phyloP scores from a whole-genome alignment of 352 stramenopile species.

The Phytophthora sp. region DNA sequence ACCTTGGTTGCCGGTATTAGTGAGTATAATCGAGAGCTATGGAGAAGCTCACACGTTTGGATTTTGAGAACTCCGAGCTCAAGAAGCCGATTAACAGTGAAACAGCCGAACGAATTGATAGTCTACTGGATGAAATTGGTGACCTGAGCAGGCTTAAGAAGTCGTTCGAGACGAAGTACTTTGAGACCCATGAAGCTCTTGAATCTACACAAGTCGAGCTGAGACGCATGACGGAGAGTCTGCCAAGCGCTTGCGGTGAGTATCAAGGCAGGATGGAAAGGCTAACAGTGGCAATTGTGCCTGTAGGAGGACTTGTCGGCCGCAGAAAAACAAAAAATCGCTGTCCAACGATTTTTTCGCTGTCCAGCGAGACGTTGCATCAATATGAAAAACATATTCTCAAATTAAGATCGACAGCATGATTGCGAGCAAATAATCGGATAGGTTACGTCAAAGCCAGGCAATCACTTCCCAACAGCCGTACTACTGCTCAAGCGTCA shows the following conservation, averaged over 20 bases:
- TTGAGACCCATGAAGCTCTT: slow-evolving; percentile 46
- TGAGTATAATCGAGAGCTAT: slow-evolving; percentile 77
- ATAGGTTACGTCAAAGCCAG: too few species aligned
- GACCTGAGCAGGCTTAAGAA: slow-evolving; percentile 67
- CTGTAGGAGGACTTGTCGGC: slow-evolving; percentile 19
- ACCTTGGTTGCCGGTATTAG: slow-evolving; percentile 43
- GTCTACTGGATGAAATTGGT: slow-evolving; percentile 60
- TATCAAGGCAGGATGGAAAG: slow-evolving; percentile 14
- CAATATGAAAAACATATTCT: too few species aligned
- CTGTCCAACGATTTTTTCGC: too few species aligned
- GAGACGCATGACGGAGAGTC: slow-evolving; percentile 11
- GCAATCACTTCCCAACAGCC: too few species aligned
- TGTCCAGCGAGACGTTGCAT: too few species aligned
- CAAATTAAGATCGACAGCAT: too few species aligned
- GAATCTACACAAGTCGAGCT: slow-evolving; percentile 36
- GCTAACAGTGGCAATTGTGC: too few species aligned
- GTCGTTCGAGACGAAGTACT: slow-evolving; percentile 76
- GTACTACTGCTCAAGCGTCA: too few species aligned
- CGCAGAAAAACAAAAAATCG: slow-evolving; percentile 9
- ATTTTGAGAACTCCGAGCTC: slow-evolving; percentile 65
- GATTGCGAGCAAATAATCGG: too few species aligned
- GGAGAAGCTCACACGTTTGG: slow-evolving; percentile 61
- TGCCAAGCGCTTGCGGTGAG: slow-evolving; percentile 10
- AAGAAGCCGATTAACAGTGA: slow-evolving; percentile 57
- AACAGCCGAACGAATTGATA: slow-evolving; percentile 60